Percentiles rank a stretch among this genome's conserved stretches.
Conservation (phyloP, 164 flowering plant genomes). For the Akebia trifoliata region DNA sequence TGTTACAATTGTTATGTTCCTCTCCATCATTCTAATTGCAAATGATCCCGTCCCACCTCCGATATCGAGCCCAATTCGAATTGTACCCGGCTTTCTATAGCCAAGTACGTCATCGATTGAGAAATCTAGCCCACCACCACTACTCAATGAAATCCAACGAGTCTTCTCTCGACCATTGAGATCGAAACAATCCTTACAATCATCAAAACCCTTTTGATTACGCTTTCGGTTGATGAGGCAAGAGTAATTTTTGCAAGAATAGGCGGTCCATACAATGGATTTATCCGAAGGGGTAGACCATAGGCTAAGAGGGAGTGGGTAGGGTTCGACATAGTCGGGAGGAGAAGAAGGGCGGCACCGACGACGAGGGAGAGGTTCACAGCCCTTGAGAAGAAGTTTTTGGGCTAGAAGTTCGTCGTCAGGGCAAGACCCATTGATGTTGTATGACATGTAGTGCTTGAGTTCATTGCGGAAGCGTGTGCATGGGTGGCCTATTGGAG, state of each 20-base stretch:
- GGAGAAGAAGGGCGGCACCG: constrained; percentile 50
- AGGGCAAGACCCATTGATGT: constrained; percentile 47
- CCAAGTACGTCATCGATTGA: constrained; percentile 47
- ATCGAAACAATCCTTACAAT: constrained; percentile 72
- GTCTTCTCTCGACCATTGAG: constrained; percentile 41
- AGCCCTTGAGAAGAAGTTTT: constrained; percentile 57
- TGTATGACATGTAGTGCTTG: constrained; percentile 45
- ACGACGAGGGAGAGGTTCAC: constrained; percentile 73
- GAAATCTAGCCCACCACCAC: constrained; percentile 34
- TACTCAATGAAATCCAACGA: constrained; percentile 28
- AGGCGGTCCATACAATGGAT: constrained; percentile 54
- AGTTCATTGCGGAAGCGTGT: constrained; percentile 31
- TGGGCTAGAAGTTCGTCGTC: constrained; percentile 57
- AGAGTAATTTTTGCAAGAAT: constrained; percentile 51
- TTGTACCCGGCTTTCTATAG: constrained; percentile 31
- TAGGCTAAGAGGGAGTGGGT: constrained; percentile 38
- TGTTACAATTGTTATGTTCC: constrained; percentile 54
- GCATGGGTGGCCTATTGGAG: constrained; percentile 51
- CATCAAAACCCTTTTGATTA: constrained; percentile 39
- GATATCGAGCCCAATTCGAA: constrained; percentile 67
- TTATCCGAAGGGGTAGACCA: constrained; percentile 57
- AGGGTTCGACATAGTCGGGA: constrained; percentile 32
- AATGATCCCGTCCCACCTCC: constrained; percentile 66
- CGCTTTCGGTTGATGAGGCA: constrained; percentile 44
- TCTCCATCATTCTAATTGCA: constrained; percentile 56